Percentiles rank a stretch among this genome's conserved stretches.
phyloP scores from a whole-genome alignment of 2,329 filamentous ascomycete genomes.

The Zasmidium cellare region DNA sequence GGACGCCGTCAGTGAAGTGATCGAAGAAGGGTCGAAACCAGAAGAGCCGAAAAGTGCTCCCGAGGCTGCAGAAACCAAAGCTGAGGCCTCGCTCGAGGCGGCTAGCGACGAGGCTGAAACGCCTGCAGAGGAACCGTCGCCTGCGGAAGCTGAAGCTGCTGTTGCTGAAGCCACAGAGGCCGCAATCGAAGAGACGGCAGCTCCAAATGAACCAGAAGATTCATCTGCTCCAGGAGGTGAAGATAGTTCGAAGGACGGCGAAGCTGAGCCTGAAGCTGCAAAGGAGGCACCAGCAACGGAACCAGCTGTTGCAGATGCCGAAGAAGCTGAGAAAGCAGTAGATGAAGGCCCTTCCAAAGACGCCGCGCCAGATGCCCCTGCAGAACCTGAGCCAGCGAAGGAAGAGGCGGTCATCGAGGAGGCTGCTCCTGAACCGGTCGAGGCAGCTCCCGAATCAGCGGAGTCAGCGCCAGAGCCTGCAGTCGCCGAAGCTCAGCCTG shows the following conservation, averaged over 20 bases:
- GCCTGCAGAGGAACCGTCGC: not conserved
- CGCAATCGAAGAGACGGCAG: slow-evolving; percentile 8
- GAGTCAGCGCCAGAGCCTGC: too few species aligned
- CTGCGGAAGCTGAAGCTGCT: not conserved
- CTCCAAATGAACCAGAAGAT: not conserved
- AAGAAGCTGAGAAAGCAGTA: not conserved
- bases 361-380: not conserved
- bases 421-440: too few species aligned
- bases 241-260: not conserved
- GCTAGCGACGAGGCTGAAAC: not conserved
- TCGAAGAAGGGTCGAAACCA: too few species aligned
- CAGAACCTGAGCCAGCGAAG: not conserved
- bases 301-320: not conserved
- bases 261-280: not conserved
- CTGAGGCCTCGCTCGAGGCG: not conserved
- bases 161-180: slow-evolving; percentile 28
- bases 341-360: not conserved
- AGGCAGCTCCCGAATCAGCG: too few species aligned
- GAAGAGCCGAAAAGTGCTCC: too few species aligned
- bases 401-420: not conserved
- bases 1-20: too few species aligned
- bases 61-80: not conserved
- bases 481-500: too few species aligned
- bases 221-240: too few species aligned
- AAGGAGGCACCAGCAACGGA: not conserved